Evolutionary conservation across 306 rosid genomes (phyloP), one percentile per base, ranked within the genome.

Genomic region (Castanospermum australe): DNA sequence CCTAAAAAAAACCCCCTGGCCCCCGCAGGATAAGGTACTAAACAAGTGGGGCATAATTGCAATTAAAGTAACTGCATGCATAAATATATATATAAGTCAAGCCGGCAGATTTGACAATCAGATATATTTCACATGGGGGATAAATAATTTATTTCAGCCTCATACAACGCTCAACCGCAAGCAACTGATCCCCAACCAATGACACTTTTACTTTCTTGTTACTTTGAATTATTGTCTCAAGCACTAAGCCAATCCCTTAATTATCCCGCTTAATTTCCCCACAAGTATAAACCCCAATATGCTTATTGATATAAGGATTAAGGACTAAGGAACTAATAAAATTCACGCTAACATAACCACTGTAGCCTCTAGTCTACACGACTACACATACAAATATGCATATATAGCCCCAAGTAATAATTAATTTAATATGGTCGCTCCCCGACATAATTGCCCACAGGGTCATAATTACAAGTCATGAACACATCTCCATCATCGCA

Each of bases 401-500:
- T 30, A 24, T 38, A 39, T 61, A 35, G 51, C 20, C 18, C 32
- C n/a, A n/a, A n/a, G 39, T 62, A 32, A 41, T 13, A n/a, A n/a
- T n/a, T 14, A 30, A 17, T 61, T 68, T 52, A 89, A 79, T 91
- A 91, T 0, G 93, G 96, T 42, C 89, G 69, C 51, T 93, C 88
- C n/a, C 98, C 98, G 14, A 82, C 77, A 67, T 91, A 93, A 88
- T 93, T 93, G 2, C 98, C 98, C 0, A 68, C 79, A 0, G 97
- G 98, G 41, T 91, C 95, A 78, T 93, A 93, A 18, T 93, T 93
- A 72, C 98, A 93, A 38, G 95, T 93, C 90, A 93, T 93, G 57
- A 93, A 93, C 5, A 91, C 93, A 78, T 93, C 97, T 8, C 93
- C 98, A 74, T 64, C 82, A 21, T 90, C 93, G 9, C 98, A 93